Conservation (phyloP, 306 rosid genomes). For the Comarum palustre region DNA sequence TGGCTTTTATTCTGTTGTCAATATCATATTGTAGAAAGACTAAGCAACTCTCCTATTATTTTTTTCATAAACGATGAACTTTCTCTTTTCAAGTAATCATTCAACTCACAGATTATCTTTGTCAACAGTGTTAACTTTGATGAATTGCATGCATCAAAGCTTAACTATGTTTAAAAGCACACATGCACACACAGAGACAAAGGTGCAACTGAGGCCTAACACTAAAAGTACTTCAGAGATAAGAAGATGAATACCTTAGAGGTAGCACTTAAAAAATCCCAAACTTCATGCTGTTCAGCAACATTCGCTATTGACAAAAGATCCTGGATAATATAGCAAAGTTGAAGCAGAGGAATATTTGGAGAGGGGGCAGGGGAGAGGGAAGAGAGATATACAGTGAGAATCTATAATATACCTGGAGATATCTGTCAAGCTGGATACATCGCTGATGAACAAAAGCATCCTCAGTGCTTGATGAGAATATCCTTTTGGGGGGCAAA, state of each 20-base stretch:
- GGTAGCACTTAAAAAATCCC: constrained; percentile 89
- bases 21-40: neutral
- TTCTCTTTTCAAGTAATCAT: neutral
- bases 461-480: constrained; percentile 97
- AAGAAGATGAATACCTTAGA: constrained; percentile 67
- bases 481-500: constrained; percentile 96
- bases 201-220: constrained; percentile 14
- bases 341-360: constrained; percentile 21
- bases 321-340: constrained; percentile 53
- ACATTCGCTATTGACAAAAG: constrained; percentile 87
- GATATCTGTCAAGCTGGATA: constrained; percentile 91
- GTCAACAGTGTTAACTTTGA: neutral
- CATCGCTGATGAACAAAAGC: constrained; percentile 98
- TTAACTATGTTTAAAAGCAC: neutral
- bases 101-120: neutral
- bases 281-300: constrained; percentile 93
- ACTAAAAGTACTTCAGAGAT: constrained; percentile 10
- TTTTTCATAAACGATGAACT: neutral
- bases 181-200: neutral
- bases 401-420: constrained; percentile 52
- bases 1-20: neutral
- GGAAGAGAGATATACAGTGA: constrained; percentile 2
- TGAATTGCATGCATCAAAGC: constrained; percentile 1
- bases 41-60: neutral
- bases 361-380: neutral